A percentile compares a stretch with the other conserved stretches of the same genome.
These are phyloP conservation scores for Aspergillus sp. DNA, from an alignment of 2,329 filamentous ascomycete genomes.

Conservation along the genomic window DNA sequence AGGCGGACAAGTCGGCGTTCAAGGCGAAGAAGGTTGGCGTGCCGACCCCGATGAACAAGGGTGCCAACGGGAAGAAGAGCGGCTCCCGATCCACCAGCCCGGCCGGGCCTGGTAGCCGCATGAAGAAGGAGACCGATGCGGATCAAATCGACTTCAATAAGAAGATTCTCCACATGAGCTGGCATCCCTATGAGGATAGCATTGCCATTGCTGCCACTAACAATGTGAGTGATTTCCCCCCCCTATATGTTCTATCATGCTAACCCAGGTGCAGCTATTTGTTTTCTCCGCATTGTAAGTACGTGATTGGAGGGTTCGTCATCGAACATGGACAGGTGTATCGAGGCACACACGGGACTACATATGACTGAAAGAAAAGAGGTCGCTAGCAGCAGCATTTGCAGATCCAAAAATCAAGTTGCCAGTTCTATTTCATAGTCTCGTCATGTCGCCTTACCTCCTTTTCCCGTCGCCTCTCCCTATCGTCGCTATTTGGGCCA, in stretches of 20 bases:
- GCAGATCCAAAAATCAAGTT: slow-evolving; percentile 21
- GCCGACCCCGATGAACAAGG: slow-evolving; percentile 90
- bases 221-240: slow-evolving; percentile 68
- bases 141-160: slow-evolving; percentile 99
- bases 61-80: slow-evolving; percentile 72
- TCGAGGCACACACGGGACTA: slow-evolving; percentile 9
- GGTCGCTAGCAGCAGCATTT: slow-evolving; percentile 22
- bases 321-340: slow-evolving; percentile 22
- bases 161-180: slow-evolving; percentile 99
- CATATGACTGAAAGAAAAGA: slow-evolving; percentile 14
- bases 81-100: slow-evolving; percentile 86
- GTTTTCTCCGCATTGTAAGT: slow-evolving; percentile 71
- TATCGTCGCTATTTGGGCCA: not conserved
- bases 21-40: slow-evolving; percentile 99
- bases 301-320: slow-evolving; percentile 16
- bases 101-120: slow-evolving; percentile 81
- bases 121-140: slow-evolving; percentile 98
- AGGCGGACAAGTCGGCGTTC: slow-evolving; percentile 98
- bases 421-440: slow-evolving; percentile 19
- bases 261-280: slow-evolving; percentile 57
- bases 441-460: slow-evolving; percentile 6
- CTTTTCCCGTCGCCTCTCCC: not conserved
- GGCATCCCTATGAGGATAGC: slow-evolving; percentile 99
- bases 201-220: slow-evolving; percentile 99
- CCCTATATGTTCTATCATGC: not conserved